Evolutionary conservation across 2,329 filamentous ascomycete species (phyloP).

Genomic region (Exophiala xenobiotica): DNA sequence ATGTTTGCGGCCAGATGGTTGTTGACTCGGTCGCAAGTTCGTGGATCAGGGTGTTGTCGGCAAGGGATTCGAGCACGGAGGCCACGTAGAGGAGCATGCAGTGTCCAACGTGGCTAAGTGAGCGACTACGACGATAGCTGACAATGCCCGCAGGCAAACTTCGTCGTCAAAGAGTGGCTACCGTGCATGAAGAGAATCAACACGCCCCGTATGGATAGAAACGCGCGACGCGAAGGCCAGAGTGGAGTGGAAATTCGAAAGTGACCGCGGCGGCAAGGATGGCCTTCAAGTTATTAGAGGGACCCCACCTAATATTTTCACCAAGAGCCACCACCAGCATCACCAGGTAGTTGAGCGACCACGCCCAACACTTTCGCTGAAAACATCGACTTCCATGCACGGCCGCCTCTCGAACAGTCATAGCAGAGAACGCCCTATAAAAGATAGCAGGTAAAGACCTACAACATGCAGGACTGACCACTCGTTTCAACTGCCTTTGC

Average conservation of each 20-base stretch:
- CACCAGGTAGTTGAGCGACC: too few species aligned
- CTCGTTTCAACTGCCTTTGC: neutral
- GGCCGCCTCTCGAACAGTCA: too few species aligned
- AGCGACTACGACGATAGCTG: neutral
- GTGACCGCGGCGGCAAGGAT: too few species aligned
- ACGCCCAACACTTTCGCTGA: too few species aligned
- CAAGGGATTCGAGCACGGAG: too few species aligned
- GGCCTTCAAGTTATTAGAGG: too few species aligned
- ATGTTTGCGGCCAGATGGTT: neutral
- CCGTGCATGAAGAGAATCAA: conserved; percentile 1
- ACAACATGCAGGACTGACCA: neutral
- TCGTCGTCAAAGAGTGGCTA: neutral
- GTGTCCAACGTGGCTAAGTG: neutral
- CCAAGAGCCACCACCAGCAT: too few species aligned
- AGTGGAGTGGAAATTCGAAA: conserved; percentile 4
- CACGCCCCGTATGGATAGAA: conserved; percentile 6
- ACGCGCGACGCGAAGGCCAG: conserved; percentile 17
- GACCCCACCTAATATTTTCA: neutral
- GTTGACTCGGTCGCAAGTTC: neutral
- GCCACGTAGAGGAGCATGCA: too few species aligned
- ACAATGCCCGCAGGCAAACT: neutral
- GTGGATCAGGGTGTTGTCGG: neutral
- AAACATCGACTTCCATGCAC: too few species aligned
- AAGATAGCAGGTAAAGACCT: too few species aligned
- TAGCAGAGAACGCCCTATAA: too few species aligned